Base-by-base conservation (phyloP, 495 filamentous ascomycete genomes). In the Tetracladium setigerum region DNA sequence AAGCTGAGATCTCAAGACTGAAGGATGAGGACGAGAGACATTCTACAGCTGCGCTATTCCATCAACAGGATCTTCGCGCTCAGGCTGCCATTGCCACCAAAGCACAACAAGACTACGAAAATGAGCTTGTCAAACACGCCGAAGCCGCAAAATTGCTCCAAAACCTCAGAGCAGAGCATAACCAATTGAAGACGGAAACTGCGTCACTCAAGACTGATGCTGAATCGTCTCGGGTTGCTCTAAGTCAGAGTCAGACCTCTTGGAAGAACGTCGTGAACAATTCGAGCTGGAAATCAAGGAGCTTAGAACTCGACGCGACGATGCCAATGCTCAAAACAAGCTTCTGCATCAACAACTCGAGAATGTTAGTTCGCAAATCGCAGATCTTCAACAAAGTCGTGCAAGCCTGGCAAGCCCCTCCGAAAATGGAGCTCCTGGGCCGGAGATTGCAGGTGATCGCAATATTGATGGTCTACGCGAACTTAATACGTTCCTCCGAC, bases 21-120 rank as follows among this genome's bases (percentile, higher is more conserved):
- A 91, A 86, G 60, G 88, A 94, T 44, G 86, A 95, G 49, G 83
- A 82, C 53, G 86, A 94, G 55, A 76, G 87, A 41, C 82, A 89
- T 57, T 73, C 77, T 41, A 82, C 82, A 15, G 76, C 86, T 18
- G 80, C 84, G n/a, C 73, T 81, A 44, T 86, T 83, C 63, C 84
- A 92, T 59, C 86, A 91, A 64, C 85, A 90, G 45, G 90, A 97
- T 56, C 70, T 97, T 15, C 88, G 91, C 43, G 84, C 86, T 1
- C 94, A 99, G 65, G 89, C 90, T 17, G 82, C 89, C 18, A 99
- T 99, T 60, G 86, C 94, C 3, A 78, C 87, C 44, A 86, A 86
- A 59, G 89, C 92, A 6, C 94, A 97, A 61, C 83, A 94, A 53
- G 89, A 91, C 50, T 99, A 99, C 56, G 94, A 99, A 61, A 79